A percentile compares a stretch with the other conserved stretches of the same genome.
phyloP scores from a whole-genome alignment of 805 yeast species.

The Candida mattraensis region DNA sequence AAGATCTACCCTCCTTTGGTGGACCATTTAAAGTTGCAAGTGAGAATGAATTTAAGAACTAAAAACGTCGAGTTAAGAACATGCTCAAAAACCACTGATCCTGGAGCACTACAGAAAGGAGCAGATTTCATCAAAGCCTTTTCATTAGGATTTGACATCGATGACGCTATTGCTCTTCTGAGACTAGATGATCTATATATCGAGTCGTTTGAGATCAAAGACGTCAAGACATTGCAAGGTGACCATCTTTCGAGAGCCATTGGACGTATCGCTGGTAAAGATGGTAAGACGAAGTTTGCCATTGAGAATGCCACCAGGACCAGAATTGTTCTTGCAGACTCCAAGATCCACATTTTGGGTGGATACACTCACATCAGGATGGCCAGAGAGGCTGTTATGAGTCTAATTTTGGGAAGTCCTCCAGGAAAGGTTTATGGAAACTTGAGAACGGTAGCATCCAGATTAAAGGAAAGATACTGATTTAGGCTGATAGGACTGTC shows the following conservation, averaged over 20 bases:
- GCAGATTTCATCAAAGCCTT: constrained; percentile 96
- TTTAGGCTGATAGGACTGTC: not conserved
- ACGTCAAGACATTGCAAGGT: constrained; percentile 91
- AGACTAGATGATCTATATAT: constrained; percentile 95
- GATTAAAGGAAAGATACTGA: constrained; percentile 93
- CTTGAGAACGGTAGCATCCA: constrained; percentile 92
- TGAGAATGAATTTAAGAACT: constrained; percentile 89
- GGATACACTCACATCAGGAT: constrained; percentile 96
- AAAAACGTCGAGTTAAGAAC: constrained; percentile 88
- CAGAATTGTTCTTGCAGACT: constrained; percentile 94
- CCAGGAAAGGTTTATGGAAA: constrained; percentile 99
- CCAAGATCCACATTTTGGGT: constrained; percentile 94
- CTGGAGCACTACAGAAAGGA: constrained; percentile 95
- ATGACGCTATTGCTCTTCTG: constrained; percentile 92
- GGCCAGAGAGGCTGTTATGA: constrained; percentile 97
- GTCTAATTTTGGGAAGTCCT: constrained; percentile 93
- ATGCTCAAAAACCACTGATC: constrained; percentile 78
- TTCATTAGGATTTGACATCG: constrained; percentile 93
- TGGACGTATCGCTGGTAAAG: constrained; percentile 99
- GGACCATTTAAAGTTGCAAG: constrained; percentile 91
- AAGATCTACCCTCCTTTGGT: constrained; percentile 95
- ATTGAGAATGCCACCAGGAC: constrained; percentile 98
- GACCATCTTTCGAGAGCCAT: constrained; percentile 98
- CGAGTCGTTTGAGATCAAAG: constrained; percentile 95
- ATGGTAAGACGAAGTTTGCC: constrained; percentile 97